Evolutionary conservation across 352 stramenopile genomes (phyloP).

Genomic region (Globisporangium mamillatum): DNA sequence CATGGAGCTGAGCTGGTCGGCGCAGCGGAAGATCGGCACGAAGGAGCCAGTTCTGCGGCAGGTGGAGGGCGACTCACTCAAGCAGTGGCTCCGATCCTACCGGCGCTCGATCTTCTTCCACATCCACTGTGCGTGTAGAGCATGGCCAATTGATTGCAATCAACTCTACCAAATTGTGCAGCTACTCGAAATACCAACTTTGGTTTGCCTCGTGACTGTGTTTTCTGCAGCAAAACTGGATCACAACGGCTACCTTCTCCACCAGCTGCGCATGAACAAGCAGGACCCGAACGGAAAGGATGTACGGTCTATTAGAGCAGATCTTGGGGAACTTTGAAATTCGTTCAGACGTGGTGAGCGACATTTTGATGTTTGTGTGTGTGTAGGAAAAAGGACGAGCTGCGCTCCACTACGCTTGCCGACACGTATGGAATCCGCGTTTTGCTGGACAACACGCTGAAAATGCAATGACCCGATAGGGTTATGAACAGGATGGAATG

Average conservation of each 20-base stretch:
- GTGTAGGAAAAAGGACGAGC: slow-evolving; percentile 71
- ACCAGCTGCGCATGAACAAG: slow-evolving; percentile 57
- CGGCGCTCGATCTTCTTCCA: slow-evolving; percentile 76
- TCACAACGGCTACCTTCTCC: slow-evolving; percentile 58
- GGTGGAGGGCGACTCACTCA: slow-evolving; percentile 68
- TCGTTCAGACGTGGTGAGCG: not conserved
- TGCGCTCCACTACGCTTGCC: slow-evolving; percentile 72
- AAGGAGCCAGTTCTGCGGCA: slow-evolving; percentile 66
- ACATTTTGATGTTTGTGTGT: not conserved
- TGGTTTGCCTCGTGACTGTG: slow-evolving; percentile 1
- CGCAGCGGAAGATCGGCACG: slow-evolving; percentile 57
- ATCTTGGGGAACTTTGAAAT: no score
- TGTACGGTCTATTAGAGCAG: slow-evolving; percentile 22
- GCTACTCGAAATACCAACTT: not conserved
- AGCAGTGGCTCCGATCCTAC: slow-evolving; percentile 63
- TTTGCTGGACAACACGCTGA: not conserved
- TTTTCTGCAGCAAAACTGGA: slow-evolving; percentile 53
- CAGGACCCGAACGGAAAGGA: slow-evolving; percentile 79
- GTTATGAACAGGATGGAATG: not conserved
- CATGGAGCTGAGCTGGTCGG: slow-evolving; percentile 64
- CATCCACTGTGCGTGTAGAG: slow-evolving; percentile 48
- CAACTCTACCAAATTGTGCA: no score
- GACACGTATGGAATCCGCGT: slow-evolving; percentile 33
- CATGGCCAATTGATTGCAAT: no score
- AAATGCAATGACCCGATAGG: not conserved